These are phyloP conservation scores for Paramecium octaurelia DNA, from an alignment of 73 alveolate genomes.

Conservation along the genomic window DNA sequence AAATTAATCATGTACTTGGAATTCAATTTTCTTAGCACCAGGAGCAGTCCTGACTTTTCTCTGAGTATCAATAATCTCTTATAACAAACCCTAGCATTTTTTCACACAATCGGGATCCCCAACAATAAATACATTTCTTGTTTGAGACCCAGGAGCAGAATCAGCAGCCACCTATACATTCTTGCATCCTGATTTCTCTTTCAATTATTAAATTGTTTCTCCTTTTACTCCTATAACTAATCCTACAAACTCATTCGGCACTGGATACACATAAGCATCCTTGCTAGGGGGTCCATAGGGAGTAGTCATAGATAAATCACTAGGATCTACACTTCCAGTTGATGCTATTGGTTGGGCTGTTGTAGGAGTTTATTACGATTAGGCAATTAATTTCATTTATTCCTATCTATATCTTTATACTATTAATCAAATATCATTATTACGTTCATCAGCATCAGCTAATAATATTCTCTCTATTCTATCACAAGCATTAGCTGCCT, in stretches of 20 bases:
- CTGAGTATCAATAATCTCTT: constrained; percentile 86
- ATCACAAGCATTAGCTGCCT: constrained; percentile 85
- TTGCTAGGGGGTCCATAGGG: constrained; percentile 96
- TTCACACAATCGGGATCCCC: constrained; percentile 90
- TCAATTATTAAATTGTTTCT: constrained; percentile 88
- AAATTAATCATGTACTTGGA: constrained; percentile 76
- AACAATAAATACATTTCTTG: constrained; percentile 93
- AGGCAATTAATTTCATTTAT: constrained; percentile 48
- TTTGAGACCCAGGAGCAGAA: constrained; percentile 81
- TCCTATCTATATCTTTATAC: constrained; percentile 28
- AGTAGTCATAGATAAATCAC: constrained; percentile 77
- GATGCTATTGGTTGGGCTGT: constrained; percentile 69
- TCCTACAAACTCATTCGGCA: constrained; percentile 93
- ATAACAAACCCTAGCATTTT: constrained; percentile 82
- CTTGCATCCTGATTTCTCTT: constrained; percentile 91
- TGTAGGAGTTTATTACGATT: constrained; percentile 64
- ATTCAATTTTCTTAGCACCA: constrained; percentile 70
- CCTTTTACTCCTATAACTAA: constrained; percentile 95
- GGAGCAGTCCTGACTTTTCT: constrained; percentile 74
- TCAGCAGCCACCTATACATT: constrained; percentile 90
- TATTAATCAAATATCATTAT: constrained; percentile 40
- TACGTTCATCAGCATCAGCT: constrained; percentile 94
- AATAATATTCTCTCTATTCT: constrained; percentile 85
- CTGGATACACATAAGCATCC: constrained; percentile 83
- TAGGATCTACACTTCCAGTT: constrained; percentile 49